These are phyloP conservation scores for Achlya hypogyna DNA, from an alignment of 352 stramenopile species.

Conservation along the genomic window DNA sequence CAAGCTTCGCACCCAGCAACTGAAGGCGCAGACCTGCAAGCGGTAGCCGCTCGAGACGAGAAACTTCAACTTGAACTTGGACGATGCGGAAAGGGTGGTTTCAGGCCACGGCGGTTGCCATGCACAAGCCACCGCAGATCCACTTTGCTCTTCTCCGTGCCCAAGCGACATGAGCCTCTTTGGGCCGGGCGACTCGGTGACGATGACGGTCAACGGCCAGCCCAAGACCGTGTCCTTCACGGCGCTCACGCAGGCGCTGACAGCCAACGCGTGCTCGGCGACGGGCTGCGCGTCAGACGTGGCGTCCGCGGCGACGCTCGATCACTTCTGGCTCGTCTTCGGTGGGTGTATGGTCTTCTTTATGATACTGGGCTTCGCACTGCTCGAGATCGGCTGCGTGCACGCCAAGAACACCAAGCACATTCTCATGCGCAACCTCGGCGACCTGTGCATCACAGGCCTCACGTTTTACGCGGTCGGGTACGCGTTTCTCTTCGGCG, in stretches of 20 bases:
- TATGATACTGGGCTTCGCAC: conserved; percentile 57
- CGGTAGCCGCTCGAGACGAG: too few relatives aligned
- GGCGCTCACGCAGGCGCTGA: not conserved
- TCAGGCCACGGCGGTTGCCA: too few relatives aligned
- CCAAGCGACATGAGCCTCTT: not conserved
- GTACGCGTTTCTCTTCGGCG: conserved; percentile 44
- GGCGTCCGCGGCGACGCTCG: not conserved
- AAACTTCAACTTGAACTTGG: too few relatives aligned
- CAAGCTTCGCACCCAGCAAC: too few relatives aligned
- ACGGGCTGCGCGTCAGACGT: not conserved
- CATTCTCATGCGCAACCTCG: conserved; percentile 71
- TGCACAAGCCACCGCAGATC: too few relatives aligned
- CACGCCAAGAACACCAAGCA: conserved; percentile 53
- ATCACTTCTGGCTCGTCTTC: conserved; percentile 30
- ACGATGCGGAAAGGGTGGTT: too few relatives aligned
- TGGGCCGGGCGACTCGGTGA: not conserved
- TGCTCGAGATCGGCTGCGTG: conserved; percentile 55
- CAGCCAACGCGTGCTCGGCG: not conserved
- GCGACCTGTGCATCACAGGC: conserved; percentile 51
- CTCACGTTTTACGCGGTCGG: conserved; percentile 46
- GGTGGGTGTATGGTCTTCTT: conserved; percentile 41
- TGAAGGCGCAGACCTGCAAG: too few relatives aligned
- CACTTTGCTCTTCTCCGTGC: not conserved
- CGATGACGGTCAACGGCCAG: not conserved
- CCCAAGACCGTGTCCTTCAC: not conserved